phyloP scores from a whole-genome alignment of 352 stramenopile species.

The Phytophthora foliorum region DNA sequence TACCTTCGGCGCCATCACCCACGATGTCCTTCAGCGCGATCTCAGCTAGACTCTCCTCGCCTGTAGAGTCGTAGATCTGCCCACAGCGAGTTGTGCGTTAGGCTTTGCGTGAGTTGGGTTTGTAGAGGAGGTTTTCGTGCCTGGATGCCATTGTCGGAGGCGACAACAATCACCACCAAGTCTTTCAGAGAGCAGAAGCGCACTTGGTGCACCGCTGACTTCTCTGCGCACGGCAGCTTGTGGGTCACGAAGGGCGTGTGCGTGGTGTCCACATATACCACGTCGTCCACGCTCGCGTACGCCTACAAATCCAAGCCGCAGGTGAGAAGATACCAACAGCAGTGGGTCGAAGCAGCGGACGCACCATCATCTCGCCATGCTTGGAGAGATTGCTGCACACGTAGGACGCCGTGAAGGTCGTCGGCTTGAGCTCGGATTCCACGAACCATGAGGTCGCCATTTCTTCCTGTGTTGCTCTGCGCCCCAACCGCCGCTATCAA shows the following conservation, averaged over 20 bases:
- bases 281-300: conserved; percentile 60
- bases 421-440: conserved; percentile 56
- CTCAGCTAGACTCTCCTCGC: conserved; percentile 64
- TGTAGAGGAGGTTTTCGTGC: conserved; percentile 26
- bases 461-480: neutral
- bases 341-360: neutral
- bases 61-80: conserved; percentile 73
- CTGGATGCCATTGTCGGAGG: conserved; percentile 67
- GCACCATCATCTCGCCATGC: conserved; percentile 54
- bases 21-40: conserved; percentile 66
- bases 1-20: conserved; percentile 57
- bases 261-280: conserved; percentile 52
- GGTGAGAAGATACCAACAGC: conserved; percentile 11
- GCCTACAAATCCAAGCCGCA: conserved; percentile 32
- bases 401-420: conserved; percentile 54
- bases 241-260: conserved; percentile 50
- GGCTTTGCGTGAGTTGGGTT: neutral
- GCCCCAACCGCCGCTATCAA: conserved; percentile 4
- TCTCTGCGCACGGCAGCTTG: conserved; percentile 57
- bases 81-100: neutral
- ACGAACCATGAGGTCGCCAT: conserved; percentile 61
- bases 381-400: conserved; percentile 69
- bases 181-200: conserved; percentile 62
- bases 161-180: conserved; percentile 67
- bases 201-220: conserved; percentile 71